Conservation (phyloP, 345 rosid genomes). For the Eucalyptus pumila region DNA sequence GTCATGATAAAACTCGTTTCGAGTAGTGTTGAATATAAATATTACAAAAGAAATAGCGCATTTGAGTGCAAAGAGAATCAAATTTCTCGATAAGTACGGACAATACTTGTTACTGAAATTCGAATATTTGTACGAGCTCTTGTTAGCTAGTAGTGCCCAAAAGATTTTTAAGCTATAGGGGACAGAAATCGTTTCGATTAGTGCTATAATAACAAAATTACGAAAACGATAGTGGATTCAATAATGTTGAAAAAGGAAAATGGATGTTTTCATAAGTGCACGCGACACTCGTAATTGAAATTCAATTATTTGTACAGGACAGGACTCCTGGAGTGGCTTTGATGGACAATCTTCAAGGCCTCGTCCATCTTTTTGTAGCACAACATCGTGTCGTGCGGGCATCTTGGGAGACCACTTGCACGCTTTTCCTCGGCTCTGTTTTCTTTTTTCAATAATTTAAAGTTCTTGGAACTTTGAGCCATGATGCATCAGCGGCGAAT, state of each 20-base stretch:
- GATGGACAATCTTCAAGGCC: background rate
- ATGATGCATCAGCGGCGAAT: background rate
- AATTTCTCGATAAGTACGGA: background rate
- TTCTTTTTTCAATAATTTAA: background rate
- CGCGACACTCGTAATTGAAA: background rate
- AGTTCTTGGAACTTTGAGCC: background rate
- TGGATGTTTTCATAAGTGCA: background rate
- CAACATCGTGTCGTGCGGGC: background rate
- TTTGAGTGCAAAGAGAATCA: background rate
- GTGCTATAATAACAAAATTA: background rate
- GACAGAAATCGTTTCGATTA: background rate
- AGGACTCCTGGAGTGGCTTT: background rate
- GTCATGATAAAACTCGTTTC: rapidly evolving
- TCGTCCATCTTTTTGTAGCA: background rate
- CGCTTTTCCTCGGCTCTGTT: background rate
- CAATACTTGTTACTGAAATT: background rate
- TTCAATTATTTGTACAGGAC: background rate
- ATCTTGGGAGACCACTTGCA: background rate
- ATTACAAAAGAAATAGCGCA: background rate
- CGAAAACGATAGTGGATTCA: background rate
- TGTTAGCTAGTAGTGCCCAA: background rate
- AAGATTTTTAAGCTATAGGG: background rate
- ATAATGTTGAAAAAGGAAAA: background rate
- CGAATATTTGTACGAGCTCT: background rate
- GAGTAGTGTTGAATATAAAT: background rate